phyloP scores from a whole-genome alignment of 768 basidiomycete species.

The Cystobasidium onofrii region DNA sequence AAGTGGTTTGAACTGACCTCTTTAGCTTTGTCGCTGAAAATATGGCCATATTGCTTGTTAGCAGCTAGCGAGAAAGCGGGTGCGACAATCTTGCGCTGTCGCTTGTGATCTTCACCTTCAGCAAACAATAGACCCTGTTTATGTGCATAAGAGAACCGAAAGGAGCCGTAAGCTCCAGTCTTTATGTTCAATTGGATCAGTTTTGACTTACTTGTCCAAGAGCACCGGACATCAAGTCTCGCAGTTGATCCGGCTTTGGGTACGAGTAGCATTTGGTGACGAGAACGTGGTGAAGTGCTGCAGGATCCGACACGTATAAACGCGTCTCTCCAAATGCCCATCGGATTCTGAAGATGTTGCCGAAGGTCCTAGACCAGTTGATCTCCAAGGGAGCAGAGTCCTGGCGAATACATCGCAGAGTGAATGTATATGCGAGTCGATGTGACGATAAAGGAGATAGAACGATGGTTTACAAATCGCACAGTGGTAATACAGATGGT shows the following conservation, averaged over 20 bases:
- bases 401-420: neutral
- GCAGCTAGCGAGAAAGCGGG: conserved; percentile 34
- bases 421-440: neutral
- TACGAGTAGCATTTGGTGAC: conserved; percentile 32
- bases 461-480: too few relatives aligned
- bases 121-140: conserved; percentile 38
- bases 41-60: conserved; percentile 32
- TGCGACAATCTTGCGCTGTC: conserved; percentile 35
- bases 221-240: conserved; percentile 32
- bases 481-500: too few relatives aligned
- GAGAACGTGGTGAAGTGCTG: conserved; percentile 37
- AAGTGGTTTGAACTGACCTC: conserved; percentile 1
- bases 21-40: conserved; percentile 35
- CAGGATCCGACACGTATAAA: conserved; percentile 33
- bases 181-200: too few relatives aligned
- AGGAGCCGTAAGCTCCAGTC: too few relatives aligned
- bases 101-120: conserved; percentile 36
- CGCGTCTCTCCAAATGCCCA: conserved; percentile 22
- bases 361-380: neutral
- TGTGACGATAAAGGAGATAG: too few relatives aligned
- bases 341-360: neutral
- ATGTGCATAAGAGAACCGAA: too few relatives aligned
- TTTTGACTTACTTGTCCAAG: conserved; percentile 20
- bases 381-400: neutral
- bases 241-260: conserved; percentile 36